These are phyloP conservation scores for Peniophora sp. DNA, from an alignment of 1,284 basidiomycete genomes.

Conservation along the genomic window DNA sequence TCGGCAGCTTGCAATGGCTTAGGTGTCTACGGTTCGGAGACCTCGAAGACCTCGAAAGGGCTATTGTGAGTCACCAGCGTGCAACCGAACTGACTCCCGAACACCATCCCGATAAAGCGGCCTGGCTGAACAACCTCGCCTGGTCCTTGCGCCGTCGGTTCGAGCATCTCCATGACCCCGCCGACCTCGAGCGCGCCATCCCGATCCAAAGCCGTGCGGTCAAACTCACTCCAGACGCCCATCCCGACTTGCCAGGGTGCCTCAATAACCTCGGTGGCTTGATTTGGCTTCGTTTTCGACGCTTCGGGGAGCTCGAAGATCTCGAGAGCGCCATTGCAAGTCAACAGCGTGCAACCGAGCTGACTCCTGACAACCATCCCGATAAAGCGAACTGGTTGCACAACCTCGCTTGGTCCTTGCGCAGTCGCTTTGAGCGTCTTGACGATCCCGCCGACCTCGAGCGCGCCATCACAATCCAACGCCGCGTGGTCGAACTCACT, in stretches of 20 bases:
- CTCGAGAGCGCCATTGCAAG: neutral
- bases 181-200: neutral
- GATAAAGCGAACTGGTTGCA: neutral
- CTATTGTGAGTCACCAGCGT: neutral
- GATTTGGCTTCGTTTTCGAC: neutral
- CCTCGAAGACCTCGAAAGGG: neutral
- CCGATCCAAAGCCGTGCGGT: neutral
- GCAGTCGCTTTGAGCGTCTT: neutral
- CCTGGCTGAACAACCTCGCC: no score
- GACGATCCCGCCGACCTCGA: neutral
- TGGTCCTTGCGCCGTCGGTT: no score
- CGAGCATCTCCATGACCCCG: no score
- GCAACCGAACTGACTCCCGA: no score
- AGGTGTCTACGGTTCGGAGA: neutral
- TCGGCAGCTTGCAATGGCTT: neutral
- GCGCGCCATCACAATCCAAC: neutral
- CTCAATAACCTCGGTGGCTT: neutral
- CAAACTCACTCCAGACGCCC: conserved; percentile 70
- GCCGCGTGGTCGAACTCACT: neutral
- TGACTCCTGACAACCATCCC: conserved; percentile 1
- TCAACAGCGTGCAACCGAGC: neutral
- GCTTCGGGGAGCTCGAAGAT: neutral
- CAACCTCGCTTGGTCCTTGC: neutral
- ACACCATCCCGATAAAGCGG: no score
- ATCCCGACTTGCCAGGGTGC: neutral